Conservation (phyloP, 768 basidiomycete genomes). For the Cytidiella melzeri region DNA sequence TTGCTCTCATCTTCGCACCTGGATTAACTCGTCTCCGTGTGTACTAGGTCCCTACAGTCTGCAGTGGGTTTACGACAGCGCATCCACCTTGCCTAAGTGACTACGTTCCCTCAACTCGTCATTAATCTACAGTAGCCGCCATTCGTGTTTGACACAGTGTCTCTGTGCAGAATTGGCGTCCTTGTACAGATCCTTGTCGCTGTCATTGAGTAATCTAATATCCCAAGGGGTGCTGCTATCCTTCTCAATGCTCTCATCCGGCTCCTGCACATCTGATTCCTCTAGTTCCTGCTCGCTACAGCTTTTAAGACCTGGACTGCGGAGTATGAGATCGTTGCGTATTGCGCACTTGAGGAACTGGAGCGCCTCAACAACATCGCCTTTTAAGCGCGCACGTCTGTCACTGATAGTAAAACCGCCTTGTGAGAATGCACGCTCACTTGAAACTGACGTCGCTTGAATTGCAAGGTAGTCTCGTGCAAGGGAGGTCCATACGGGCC, state of each 20-base stretch:
- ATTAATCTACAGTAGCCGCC: background rate
- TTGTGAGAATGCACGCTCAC: conserved; percentile 21
- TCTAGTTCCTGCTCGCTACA: background rate
- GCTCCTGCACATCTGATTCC: background rate
- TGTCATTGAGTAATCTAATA: background rate
- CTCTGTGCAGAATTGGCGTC: no score
- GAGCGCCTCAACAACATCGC: conserved; percentile 23
- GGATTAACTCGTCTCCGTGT: no score
- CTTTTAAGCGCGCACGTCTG: conserved; percentile 20
- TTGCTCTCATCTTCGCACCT: no score
- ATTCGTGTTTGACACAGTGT: no score
- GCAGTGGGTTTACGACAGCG: no score
- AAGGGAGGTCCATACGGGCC: conserved; percentile 23
- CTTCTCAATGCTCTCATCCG: background rate
- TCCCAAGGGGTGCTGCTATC: background rate
- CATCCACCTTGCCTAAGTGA: no score
- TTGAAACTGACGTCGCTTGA: conserved; percentile 22
- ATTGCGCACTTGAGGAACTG: conserved; percentile 18
- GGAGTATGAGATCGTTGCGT: conserved; percentile 11
- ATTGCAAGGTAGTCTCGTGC: conserved; percentile 24
- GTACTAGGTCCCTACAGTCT: no score
- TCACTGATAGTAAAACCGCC: conserved; percentile 19
- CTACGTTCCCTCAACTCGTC: no score
- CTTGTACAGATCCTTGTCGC: background rate
- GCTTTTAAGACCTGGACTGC: background rate